Base-by-base conservation (phyloP, 2,329 filamentous ascomycete genomes). In the Microsporum canis region DNA sequence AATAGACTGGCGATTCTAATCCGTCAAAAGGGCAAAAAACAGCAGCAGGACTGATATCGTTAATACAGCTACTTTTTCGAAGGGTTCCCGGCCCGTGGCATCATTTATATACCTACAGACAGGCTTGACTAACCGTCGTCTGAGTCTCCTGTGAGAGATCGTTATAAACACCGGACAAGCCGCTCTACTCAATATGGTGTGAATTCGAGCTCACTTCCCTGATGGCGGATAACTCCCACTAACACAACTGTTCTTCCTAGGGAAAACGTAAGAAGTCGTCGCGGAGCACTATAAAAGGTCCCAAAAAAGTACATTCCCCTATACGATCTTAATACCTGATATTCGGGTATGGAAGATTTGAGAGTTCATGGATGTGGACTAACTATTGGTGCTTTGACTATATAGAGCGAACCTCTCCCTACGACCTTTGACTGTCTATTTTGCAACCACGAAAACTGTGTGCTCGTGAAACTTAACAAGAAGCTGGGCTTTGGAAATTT, bases 381-480 rank as follows among this genome's bases (percentile, higher is more conserved):
- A 29, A 39, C 12, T 6, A 5, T 2, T 8, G 34, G 14, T 8
- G 5, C 6, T 36, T 29, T 38, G 53, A 29, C 17, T 31, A 57
- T n/a, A 41, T 61, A 77, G 76, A 75, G 71, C 67, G 77, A 79
- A 66, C 75, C 76, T 31, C 73, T 79, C n/a, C 70, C 77, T 14
- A 91, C 89, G 2, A 84, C 84, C n/a, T 99, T 99, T 75, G 89
- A 91, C 61, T 99, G 94, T 73, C 85, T 99, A 53, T 99, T 99
- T 78, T 99, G 94, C 81, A 97, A 96, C 74, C 91, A 97, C 76
- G 94, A 97, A 72, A 94, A 90, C 66, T 89, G 91, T 0, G 89
- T 99, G 59, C 82, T 84, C 33, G 88, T 96, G 67, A 94, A 95
- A 75, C 82, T 99, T 58, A 91, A 99, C 73, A 96, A 95, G 80